Evolutionary conservation across 768 basidiomycete genomes (phyloP).

Genomic region (Mycena latifolia): DNA sequence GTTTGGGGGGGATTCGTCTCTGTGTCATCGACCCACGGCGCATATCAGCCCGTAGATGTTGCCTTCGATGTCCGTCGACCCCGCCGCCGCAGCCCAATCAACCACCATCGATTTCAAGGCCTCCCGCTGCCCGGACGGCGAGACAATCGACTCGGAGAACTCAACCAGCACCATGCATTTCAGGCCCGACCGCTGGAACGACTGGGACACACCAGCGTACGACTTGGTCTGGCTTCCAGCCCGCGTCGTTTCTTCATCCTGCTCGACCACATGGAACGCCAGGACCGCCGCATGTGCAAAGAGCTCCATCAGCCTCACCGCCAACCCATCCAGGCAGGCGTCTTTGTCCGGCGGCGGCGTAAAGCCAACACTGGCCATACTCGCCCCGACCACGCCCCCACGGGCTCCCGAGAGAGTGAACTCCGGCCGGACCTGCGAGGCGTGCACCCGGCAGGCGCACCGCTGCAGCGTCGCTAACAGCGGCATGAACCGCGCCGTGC

Average conservation of each 20-base stretch:
- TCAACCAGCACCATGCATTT: conserved; percentile 28
- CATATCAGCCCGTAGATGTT: conserved; percentile 26
- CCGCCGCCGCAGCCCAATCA: conserved; percentile 21
- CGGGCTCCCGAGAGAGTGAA: conserved; percentile 17
- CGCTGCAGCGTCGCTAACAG: conserved; percentile 22
- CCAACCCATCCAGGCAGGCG: conserved; percentile 22
- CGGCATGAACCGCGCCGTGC: conserved; percentile 27
- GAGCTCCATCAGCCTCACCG: conserved; percentile 22
- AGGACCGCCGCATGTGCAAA: conserved; percentile 26
- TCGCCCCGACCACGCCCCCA: conserved; percentile 20
- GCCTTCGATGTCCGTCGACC: conserved; percentile 21
- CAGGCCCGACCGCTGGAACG: conserved; percentile 26
- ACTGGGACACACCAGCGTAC: conserved; percentile 23
- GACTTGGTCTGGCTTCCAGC: conserved; percentile 25
- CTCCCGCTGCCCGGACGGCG: conserved; percentile 22
- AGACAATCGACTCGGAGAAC: conserved; percentile 28
- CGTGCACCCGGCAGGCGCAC: conserved; percentile 26
- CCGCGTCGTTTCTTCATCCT: conserved; percentile 24
- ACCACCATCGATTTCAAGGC: conserved; percentile 25
- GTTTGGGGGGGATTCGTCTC: conserved; percentile 15
- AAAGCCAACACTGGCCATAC: conserved; percentile 24
- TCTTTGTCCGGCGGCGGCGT: conserved; percentile 25
- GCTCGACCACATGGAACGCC: conserved; percentile 26
- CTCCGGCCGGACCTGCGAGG: conserved; percentile 25
- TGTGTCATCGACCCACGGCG: conserved; percentile 22